Percentiles rank a stretch among this genome's conserved stretches.
phyloP scores from a whole-genome alignment of 78 protist species.

The Polysphondylium violaceum region DNA sequence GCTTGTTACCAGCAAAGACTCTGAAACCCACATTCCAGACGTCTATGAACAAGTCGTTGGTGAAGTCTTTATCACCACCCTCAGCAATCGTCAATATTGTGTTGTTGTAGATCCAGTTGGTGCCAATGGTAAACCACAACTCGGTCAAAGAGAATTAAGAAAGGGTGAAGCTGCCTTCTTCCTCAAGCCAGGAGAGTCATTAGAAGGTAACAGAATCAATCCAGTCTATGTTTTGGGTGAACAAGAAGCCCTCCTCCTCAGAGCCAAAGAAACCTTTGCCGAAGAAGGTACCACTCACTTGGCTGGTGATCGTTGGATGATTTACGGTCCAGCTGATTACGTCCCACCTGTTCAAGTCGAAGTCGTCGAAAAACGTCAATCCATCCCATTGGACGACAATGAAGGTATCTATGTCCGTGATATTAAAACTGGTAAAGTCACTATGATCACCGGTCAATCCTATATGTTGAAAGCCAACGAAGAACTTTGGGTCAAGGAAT shows the following conservation, averaged over 20 bases:
- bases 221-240: constrained; percentile 84
- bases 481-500: constrained; percentile 92
- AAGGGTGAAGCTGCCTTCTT: constrained; percentile 91
- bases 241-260: constrained; percentile 92
- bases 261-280: constrained; percentile 85
- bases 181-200: constrained; percentile 92
- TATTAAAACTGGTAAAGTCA: constrained; percentile 89
- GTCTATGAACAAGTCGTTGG: constrained; percentile 90
- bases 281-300: constrained; percentile 69
- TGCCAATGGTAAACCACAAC: constrained; percentile 74
- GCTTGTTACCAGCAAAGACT: constrained; percentile 1
- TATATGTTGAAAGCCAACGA: constrained; percentile 93
- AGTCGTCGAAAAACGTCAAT: constrained; percentile 86
- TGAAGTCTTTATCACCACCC: constrained; percentile 84
- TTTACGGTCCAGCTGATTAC: constrained; percentile 93
- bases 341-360: constrained; percentile 93
- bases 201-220: constrained; percentile 79
- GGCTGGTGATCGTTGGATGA: constrained; percentile 97
- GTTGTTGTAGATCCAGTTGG: constrained; percentile 91
- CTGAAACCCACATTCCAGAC: constrained; percentile 83
- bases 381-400: constrained; percentile 95
- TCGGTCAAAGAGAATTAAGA: constrained; percentile 89
- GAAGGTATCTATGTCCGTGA: constrained; percentile 96
- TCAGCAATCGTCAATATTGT: constrained; percentile 93
- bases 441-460: constrained; percentile 81